phyloP scores from a whole-genome alignment of 306 rosid genomes.

The Medicago arabica region DNA sequence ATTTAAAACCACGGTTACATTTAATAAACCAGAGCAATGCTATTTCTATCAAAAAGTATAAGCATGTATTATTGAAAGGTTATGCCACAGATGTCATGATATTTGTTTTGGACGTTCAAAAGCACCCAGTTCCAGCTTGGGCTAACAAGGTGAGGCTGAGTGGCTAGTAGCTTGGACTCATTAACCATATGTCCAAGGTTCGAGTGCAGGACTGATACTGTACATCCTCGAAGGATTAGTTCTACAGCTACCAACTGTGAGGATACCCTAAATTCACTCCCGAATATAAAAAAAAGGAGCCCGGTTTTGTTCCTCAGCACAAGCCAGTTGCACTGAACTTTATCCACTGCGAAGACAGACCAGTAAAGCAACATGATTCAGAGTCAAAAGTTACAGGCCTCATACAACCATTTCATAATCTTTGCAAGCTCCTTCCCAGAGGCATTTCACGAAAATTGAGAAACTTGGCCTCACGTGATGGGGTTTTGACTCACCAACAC shows the following conservation, averaged over 20 bases:
- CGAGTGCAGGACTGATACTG: not conserved
- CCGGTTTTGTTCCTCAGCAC: not conserved
- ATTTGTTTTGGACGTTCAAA: not conserved
- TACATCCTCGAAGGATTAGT: not conserved
- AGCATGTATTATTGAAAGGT: conserved; percentile 7
- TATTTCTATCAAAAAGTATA: conserved; percentile 14
- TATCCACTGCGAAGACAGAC: not conserved
- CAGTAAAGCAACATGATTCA: not conserved
- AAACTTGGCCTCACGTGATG: not conserved
- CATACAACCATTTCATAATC: too few relatives aligned
- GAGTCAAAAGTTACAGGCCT: not conserved
- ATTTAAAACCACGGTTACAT: conserved; percentile 7
- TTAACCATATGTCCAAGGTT: not conserved
- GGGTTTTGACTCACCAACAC: not conserved
- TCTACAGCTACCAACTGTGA: not conserved
- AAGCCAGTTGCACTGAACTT: not conserved
- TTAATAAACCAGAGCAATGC: conserved; percentile 11
- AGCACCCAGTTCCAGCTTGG: not conserved
- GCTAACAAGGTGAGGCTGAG: not conserved
- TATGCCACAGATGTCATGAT: conserved; percentile 4
- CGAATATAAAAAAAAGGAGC: not conserved
- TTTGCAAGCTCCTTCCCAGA: not conserved
- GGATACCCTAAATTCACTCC: not conserved
- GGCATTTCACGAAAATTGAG: not conserved
- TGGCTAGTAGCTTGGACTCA: not conserved